phyloP scores from a whole-genome alignment of 257 asterid species.

The Solanum pennellii region DNA sequence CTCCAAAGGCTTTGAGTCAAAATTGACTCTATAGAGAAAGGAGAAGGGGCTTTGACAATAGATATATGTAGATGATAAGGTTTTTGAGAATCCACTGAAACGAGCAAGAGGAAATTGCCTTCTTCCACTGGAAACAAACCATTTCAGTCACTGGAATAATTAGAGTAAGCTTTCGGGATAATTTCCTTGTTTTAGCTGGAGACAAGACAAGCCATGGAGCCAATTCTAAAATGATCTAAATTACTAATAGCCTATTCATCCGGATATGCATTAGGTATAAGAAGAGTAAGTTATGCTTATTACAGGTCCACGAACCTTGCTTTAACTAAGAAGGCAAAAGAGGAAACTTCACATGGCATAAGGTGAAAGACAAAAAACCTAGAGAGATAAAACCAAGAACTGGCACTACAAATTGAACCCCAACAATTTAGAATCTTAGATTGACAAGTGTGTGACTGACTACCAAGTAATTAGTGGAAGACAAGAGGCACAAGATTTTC shows the following conservation, averaged over 20 bases:
- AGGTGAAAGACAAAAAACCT: background rate
- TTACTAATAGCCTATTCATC: background rate
- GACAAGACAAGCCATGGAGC: background rate
- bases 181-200: background rate
- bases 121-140: background rate
- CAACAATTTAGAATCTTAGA: background rate
- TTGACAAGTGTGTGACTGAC: background rate
- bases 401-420: background rate
- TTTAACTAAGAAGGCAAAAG: background rate
- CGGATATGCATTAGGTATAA: background rate
- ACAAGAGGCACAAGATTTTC: background rate
- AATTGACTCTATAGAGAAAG: background rate
- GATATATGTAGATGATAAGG: background rate
- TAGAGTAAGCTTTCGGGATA: background rate
- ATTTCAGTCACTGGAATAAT: background rate
- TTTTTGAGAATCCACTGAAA: background rate
- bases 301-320: background rate
- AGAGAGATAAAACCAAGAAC: background rate
- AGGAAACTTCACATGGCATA: background rate
- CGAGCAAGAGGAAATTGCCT: background rate
- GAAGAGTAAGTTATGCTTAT: background rate
- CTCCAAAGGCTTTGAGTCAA: background rate
- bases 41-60: background rate
- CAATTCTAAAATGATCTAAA: background rate
- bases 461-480: background rate